Base-by-base conservation (phyloP, 1,284 basidiomycete genomes). In the Puccinia polysora region DNA sequence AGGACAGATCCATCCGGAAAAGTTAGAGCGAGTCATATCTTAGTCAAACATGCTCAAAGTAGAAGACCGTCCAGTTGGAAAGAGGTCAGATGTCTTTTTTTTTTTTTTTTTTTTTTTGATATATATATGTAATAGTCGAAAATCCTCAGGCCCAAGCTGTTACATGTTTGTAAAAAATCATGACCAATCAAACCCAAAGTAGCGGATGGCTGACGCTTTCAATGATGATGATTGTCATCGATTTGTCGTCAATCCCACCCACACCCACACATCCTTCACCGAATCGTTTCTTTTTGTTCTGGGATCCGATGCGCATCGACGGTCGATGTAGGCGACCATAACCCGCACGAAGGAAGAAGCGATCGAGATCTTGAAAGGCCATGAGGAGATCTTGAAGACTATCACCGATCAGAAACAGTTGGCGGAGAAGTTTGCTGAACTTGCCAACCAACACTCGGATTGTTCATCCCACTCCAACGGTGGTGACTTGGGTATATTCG, bases 291-390 rank as follows among this genome's bases (percentile, higher is more conserved):
- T n/a, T n/a, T n/a, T n/a, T n/a, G n/a, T n/a, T n/a, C n/a, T n/a
- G n/a, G n/a, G n/a, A n/a, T n/a, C n/a, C n/a, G n/a, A n/a, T n/a
- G n/a, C n/a, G n/a, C n/a, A n/a, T n/a, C n/a, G n/a, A n/a, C n/a
- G n/a, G n/a, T n/a, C n/a, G n/a, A 28, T 47, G 50, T 76, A 91
- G 92, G 79, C n/a, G 1, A 86, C 86, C 68, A 94, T 98, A 76
- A 96, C 91, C 4, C 89, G 90, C 73, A 83, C 89, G n/a, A 90
- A 90, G 78, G 88, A 90, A 43, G 91, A 97, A 77, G 96, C 96
- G 18, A 87, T 90, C 75, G 81, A 83, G 20, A 88, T 89, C 76
- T 83, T 99, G 75, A 82, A 84, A 63, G 83, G 80, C 6, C 87
- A 89, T 80, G 83, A 87, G 76, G 69, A 75, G 20, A 62, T 75